A percentile compares a stretch with the other conserved stretches of the same genome.
Conservation (phyloP, 2,329 filamentous ascomycete species). For the Fusarium penzigii region DNA sequence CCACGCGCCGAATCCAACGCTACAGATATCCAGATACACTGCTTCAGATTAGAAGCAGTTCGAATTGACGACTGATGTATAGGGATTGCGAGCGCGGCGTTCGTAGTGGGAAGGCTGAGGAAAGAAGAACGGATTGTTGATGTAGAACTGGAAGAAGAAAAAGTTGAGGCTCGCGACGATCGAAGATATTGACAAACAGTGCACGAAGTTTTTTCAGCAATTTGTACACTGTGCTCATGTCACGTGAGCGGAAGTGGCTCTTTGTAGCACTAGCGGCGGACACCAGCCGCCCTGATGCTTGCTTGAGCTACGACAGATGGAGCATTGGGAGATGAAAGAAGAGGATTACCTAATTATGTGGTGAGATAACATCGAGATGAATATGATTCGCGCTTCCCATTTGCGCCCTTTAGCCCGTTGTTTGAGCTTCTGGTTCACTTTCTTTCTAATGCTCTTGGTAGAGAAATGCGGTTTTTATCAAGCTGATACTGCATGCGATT, state of each 20-base stretch:
- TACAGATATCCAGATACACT: slow-evolving; percentile 2
- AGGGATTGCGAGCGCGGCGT: slow-evolving; percentile 7
- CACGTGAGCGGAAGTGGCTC: slow-evolving; percentile 28
- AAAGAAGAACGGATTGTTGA: slow-evolving; percentile 14
- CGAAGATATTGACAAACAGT: slow-evolving; percentile 38
- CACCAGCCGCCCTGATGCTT: slow-evolving; percentile 4
- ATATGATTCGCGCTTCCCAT: no score
- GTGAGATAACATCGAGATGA: not conserved
- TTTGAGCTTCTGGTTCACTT: no score
- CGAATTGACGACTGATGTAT: slow-evolving; percentile 7
- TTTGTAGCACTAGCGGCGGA: slow-evolving; percentile 21
- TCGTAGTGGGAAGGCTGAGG: slow-evolving; percentile 8
- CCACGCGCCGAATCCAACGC: slow-evolving; percentile 1
- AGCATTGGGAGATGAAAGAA: slow-evolving; percentile 12
- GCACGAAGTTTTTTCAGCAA: slow-evolving; percentile 29
- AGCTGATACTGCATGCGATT: no score
- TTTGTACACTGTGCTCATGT: slow-evolving; percentile 20
- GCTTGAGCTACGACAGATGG: slow-evolving; percentile 27
- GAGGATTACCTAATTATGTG: not conserved
- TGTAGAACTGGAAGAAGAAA: slow-evolving; percentile 8
- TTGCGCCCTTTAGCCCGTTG: no score
- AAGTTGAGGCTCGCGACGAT: slow-evolving; percentile 20
- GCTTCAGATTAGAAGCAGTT: slow-evolving; percentile 20
- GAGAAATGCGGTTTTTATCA: no score
- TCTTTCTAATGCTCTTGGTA: no score